These are phyloP conservation scores for Chenopodium quinoa DNA, from an alignment of 148 eudicot genomes.

Conservation along the genomic window DNA sequence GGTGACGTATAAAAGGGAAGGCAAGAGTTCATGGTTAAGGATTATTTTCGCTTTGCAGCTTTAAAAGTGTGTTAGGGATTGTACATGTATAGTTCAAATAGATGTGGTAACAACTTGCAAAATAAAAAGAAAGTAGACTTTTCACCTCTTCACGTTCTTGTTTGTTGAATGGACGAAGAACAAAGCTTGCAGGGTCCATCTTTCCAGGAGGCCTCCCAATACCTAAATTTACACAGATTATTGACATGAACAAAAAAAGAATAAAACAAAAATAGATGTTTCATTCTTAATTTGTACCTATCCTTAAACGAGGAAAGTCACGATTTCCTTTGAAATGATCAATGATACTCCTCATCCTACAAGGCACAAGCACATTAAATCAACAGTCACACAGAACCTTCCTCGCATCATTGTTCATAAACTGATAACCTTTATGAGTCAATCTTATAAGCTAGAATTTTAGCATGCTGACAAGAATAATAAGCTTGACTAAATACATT, in stretches of 20 bases:
- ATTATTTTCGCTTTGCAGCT: no score
- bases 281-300: slow-evolving; percentile 46
- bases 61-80: no score
- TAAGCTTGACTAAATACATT: not conserved
- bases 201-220: slow-evolving; percentile 97
- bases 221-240: slow-evolving; percentile 38
- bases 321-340: slow-evolving; percentile 80
- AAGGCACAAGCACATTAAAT: not conserved
- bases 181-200: slow-evolving; percentile 75
- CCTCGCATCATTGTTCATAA: no score
- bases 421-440: no score
- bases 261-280: not conserved
- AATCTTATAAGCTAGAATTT: no score
- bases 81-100: not conserved
- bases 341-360: slow-evolving; percentile 91
- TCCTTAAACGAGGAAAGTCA: slow-evolving; percentile 87
- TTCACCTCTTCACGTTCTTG: slow-evolving; percentile 81
- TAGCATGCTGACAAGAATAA: no score
- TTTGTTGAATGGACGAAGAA: slow-evolving; percentile 69
- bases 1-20: no score
- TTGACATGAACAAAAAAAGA: not conserved
- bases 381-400: not conserved
- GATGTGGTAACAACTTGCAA: not conserved
- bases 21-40: no score
- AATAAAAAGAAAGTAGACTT: slow-evolving; percentile 1